A percentile compares a stretch with the other conserved stretches of the same genome.
Evolutionary conservation across 1,284 basidiomycete species (phyloP).

Genomic region (Cutaneotrichosporon sp.): DNA sequence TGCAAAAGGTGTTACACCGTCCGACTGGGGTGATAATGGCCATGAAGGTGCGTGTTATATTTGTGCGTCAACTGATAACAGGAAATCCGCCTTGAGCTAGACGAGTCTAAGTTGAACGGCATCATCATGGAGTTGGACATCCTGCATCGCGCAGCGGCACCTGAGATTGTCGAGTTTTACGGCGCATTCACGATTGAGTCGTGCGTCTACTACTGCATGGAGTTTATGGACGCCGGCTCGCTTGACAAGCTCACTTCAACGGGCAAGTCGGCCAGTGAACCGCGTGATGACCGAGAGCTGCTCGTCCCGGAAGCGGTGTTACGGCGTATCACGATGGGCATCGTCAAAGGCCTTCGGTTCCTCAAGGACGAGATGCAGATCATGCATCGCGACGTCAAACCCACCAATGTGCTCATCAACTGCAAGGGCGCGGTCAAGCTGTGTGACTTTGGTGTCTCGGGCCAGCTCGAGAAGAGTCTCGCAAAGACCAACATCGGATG

Average conservation of each 20-base stretch:
- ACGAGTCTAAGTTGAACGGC: constrained; percentile 86
- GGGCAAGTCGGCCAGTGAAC: constrained; percentile 14
- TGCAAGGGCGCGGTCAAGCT: constrained; percentile 84
- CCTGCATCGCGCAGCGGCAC: constrained; percentile 83
- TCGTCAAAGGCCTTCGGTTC: constrained; percentile 90
- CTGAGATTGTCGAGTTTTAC: constrained; percentile 96
- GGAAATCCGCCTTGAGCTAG: constrained; percentile 98
- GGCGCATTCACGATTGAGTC: constrained; percentile 98
- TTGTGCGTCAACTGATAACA: constrained; percentile 41
- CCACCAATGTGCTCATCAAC: constrained; percentile 93
- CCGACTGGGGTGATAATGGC: constrained; percentile 96
- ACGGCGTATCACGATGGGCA: constrained; percentile 71
- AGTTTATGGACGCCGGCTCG: constrained; percentile 95
- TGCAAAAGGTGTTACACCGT: constrained; percentile 89
- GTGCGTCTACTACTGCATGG: constrained; percentile 99
- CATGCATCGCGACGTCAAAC: constrained; percentile 92
- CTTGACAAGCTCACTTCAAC: constrained; percentile 74
- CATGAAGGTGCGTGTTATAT: constrained; percentile 73
- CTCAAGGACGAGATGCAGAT: constrained; percentile 94
- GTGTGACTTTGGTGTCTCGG: constrained; percentile 97
- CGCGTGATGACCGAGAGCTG: constrained; percentile 14
- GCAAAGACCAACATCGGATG: constrained; percentile 99
- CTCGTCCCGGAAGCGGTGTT: constrained; percentile 75
- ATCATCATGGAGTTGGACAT: constrained; percentile 99
- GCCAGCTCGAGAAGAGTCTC: constrained; percentile 90